Evolutionary conservation across 495 filamentous ascomycete genomes (phyloP).

Genomic region (Clavariopsis aquatica): DNA sequence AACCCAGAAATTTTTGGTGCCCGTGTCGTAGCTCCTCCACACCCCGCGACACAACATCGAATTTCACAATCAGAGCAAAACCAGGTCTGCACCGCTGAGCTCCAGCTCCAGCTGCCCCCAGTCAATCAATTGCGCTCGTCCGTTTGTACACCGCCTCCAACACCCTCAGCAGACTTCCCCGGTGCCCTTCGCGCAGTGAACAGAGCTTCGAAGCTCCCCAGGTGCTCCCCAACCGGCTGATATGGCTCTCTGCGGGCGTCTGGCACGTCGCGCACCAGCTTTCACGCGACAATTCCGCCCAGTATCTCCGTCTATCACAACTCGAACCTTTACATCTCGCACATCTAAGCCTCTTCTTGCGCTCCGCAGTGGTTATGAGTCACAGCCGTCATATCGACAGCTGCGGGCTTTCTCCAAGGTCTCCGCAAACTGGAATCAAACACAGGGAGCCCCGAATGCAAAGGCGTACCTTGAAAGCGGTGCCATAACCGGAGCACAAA

Average conservation of each 20-base stretch:
- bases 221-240: constrained; percentile 18
- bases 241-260: constrained; percentile 42
- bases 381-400: constrained; percentile 24
- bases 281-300: constrained; percentile 25
- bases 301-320: constrained; percentile 17
- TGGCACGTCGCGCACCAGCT: constrained; percentile 36
- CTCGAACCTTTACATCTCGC: constrained; percentile 25
- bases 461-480: constrained; percentile 88
- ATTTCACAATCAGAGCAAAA: constrained; percentile 14
- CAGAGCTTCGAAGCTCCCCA: constrained; percentile 28
- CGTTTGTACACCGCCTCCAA: not conserved
- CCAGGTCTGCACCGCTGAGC: not conserved
- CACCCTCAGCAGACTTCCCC: not conserved
- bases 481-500: constrained; percentile 67
- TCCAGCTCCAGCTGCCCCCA: constrained; percentile 12
- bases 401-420: constrained; percentile 34
- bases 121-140: constrained; percentile 26
- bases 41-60: constrained; percentile 7
- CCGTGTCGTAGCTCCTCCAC: constrained; percentile 6
- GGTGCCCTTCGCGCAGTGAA: not conserved
- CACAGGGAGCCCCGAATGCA: constrained; percentile 73
- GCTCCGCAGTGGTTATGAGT: constrained; percentile 22
- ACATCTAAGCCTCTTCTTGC: constrained; percentile 17
- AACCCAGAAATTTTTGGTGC: constrained; percentile 10
- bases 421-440: constrained; percentile 35